These are phyloP conservation scores for Fusarium sp. DNA, from an alignment of 2,329 filamentous ascomycete species.

Conservation along the genomic window DNA sequence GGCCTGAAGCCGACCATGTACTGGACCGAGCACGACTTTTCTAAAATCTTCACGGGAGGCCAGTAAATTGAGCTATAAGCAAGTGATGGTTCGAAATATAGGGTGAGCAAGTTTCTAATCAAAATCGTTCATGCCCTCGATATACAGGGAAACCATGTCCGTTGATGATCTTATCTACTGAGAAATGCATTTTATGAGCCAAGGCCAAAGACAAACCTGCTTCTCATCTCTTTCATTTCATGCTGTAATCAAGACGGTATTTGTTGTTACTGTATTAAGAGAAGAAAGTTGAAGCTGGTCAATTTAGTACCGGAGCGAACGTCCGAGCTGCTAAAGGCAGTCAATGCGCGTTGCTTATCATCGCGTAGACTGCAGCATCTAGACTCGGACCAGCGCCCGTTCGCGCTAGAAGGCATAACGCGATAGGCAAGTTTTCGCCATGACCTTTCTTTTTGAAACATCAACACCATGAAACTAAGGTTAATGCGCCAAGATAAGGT, in stretches of 20 bases:
- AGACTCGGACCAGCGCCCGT: background rate
- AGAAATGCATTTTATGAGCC: fast-evolving
- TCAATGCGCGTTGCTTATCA: background rate
- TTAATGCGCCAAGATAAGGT: background rate
- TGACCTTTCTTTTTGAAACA: background rate
- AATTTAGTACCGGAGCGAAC: background rate
- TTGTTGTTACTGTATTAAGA: fast-evolving
- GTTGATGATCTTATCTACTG: no score
- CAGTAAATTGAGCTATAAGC: background rate
- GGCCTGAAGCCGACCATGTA: conserved; percentile 2
- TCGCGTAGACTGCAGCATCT: background rate
- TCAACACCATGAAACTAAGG: background rate
- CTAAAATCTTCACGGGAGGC: conserved; percentile 5
- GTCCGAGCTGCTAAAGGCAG: background rate
- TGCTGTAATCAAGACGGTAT: fast-evolving
- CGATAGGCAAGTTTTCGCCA: background rate
- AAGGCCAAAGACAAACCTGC: background rate
- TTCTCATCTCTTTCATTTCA: background rate
- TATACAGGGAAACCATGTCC: background rate
- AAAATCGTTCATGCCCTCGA: background rate
- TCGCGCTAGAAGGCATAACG: background rate
- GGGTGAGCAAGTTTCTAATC: background rate
- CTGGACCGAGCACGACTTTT: conserved; percentile 4
- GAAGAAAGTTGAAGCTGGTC: background rate
- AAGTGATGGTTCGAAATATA: background rate